A percentile compares a stretch with the other conserved stretches of the same genome.
Evolutionary conservation across 2,329 filamentous ascomycete genomes (phyloP).

Genomic region (Fusarium brevicatenulatum): DNA sequence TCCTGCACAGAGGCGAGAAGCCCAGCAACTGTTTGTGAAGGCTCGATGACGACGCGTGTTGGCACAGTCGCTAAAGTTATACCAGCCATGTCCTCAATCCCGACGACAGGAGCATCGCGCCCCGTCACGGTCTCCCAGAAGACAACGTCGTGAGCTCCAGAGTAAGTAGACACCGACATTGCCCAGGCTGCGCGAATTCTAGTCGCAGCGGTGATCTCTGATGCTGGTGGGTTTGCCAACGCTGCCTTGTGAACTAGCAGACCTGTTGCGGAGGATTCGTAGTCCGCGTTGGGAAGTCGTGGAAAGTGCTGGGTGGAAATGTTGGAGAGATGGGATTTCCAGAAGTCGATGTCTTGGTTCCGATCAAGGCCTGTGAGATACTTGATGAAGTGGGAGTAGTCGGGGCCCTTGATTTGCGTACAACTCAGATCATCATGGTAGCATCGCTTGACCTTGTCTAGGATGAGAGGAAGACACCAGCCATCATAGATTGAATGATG

Average conservation of each 20-base stretch:
- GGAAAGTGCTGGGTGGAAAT: conserved; percentile 36
- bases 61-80: conserved; percentile 38
- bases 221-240: not conserved
- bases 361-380: conserved; percentile 11
- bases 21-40: not conserved
- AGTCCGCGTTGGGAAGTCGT: conserved; percentile 27
- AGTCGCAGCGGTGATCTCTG: conserved; percentile 32
- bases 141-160: conserved; percentile 29
- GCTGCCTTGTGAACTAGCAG: conserved; percentile 29
- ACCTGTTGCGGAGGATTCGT: conserved; percentile 27
- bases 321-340: conserved; percentile 24
- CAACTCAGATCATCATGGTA: not conserved
- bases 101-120: conserved; percentile 33
- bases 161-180: conserved; percentile 32
- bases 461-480: conserved; percentile 39
- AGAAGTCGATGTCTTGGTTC: conserved; percentile 20
- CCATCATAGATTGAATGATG: conserved; percentile 46
- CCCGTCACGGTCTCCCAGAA: conserved; percentile 41
- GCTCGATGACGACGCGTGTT: not conserved
- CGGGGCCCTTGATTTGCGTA: not conserved
- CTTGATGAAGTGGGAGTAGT: conserved; percentile 27
- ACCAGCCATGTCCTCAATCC: conserved; percentile 35
- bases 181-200: conserved; percentile 40
- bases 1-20: conserved; percentile 24
- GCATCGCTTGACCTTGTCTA: conserved; percentile 34